These are phyloP conservation scores for Lagenidium sp. DNA, from an alignment of 352 stramenopile species.

Conservation along the genomic window DNA sequence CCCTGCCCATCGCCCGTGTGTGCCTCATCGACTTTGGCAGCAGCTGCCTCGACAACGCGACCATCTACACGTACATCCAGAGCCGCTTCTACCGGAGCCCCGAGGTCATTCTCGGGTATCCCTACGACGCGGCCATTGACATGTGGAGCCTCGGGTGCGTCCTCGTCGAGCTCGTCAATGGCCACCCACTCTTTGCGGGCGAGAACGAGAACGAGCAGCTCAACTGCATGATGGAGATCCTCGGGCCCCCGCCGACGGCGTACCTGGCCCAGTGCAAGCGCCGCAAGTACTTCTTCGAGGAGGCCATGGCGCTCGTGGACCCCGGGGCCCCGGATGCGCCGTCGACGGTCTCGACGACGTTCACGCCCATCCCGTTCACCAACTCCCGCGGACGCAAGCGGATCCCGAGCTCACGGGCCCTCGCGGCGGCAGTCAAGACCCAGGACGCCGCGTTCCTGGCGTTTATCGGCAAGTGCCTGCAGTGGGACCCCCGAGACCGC, in stretches of 20 bases:
- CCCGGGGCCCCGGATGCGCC: neutral
- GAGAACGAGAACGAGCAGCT: constrained; percentile 81
- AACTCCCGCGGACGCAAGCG: constrained; percentile 58
- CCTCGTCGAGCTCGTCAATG: constrained; percentile 71
- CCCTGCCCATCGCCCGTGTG: constrained; percentile 16
- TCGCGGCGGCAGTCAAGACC: constrained; percentile 26
- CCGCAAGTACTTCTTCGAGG: constrained; percentile 58
- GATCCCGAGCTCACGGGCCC: constrained; percentile 20
- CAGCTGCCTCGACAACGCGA: constrained; percentile 83
- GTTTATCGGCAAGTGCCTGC: constrained; percentile 60
- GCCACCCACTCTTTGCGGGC: constrained; percentile 78
- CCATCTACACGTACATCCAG: constrained; percentile 97
- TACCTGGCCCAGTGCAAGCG: constrained; percentile 49
- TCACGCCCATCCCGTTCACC: constrained; percentile 34
- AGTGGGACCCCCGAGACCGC: constrained; percentile 47
- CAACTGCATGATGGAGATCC: constrained; percentile 80
- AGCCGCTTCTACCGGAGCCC: constrained; percentile 97
- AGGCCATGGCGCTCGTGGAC: constrained; percentile 4
- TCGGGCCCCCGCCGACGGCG: constrained; percentile 31
- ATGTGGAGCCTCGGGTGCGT: constrained; percentile 90
- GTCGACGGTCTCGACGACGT: constrained; percentile 3
- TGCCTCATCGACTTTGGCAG: constrained; percentile 98
- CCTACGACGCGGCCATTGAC: constrained; percentile 69
- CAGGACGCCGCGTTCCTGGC: constrained; percentile 46
- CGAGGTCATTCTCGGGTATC: constrained; percentile 94